phyloP scores from a whole-genome alignment of 345 rosid genomes.

The Eucalyptus cloeziana region DNA sequence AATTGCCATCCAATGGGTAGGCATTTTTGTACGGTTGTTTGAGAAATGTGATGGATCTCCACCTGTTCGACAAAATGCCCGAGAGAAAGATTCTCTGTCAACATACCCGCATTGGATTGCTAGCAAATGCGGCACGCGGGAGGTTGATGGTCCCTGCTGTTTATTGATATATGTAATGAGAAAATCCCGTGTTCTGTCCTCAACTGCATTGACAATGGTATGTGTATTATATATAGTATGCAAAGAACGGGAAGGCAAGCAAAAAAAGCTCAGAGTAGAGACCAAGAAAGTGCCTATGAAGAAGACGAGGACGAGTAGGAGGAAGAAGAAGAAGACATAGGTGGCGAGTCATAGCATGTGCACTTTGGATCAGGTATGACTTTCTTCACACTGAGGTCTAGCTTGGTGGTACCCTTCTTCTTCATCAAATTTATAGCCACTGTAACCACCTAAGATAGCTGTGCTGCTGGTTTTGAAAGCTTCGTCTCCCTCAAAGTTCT shows the following conservation, averaged over 20 bases:
- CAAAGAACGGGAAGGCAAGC: background rate
- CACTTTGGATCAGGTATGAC: slow-evolving; percentile 34
- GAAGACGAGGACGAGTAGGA: slow-evolving; percentile 17
- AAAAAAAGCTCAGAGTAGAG: background rate
- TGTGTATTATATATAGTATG: background rate
- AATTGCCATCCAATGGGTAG: background rate
- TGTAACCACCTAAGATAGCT: background rate
- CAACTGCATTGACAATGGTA: background rate
- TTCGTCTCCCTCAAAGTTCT: slow-evolving; percentile 16
- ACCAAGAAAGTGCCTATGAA: background rate
- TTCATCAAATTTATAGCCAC: background rate
- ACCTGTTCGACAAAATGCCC: slow-evolving; percentile 14
- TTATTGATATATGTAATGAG: background rate
- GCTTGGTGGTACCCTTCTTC: slow-evolving; percentile 22
- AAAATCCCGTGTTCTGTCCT: background rate
- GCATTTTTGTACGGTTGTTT: background rate
- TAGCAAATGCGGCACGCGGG: background rate
- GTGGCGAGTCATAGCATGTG: slow-evolving; percentile 27
- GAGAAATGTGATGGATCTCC: background rate
- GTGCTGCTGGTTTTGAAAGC: slow-evolving; percentile 3
- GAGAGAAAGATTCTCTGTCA: background rate
- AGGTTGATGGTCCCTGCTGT: background rate
- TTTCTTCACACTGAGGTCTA: slow-evolving; percentile 25
- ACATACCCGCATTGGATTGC: background rate
- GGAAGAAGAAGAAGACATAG: slow-evolving; percentile 9